phyloP scores from a whole-genome alignment of 2,329 filamentous ascomycete genomes.

The Diaporthe longicolla region DNA sequence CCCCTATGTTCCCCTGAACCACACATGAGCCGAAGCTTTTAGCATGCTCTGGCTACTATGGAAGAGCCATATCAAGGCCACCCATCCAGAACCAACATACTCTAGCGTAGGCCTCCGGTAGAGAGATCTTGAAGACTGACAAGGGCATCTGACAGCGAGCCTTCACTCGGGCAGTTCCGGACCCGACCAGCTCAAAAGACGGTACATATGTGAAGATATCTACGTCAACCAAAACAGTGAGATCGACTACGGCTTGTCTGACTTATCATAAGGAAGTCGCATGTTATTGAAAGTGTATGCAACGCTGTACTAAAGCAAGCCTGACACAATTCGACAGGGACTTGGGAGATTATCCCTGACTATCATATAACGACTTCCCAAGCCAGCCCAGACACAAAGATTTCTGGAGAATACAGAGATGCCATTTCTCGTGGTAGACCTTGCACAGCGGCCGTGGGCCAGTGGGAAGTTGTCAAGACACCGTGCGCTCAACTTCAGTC shows the following conservation, averaged over 20 bases:
- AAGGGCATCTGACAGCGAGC: not conserved
- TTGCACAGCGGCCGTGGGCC: no score
- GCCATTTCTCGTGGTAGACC: not conserved
- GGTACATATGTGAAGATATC: not conserved
- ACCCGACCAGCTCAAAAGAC: not conserved
- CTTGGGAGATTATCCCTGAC: not conserved
- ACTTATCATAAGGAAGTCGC: not conserved
- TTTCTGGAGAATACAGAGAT: not conserved
- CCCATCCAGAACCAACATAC: not conserved
- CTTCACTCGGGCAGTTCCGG: not conserved
- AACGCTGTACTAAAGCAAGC: not conserved
- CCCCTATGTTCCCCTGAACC: no score
- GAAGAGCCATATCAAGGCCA: not conserved
- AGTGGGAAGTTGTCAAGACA: not conserved
- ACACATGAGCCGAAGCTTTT: not conserved
- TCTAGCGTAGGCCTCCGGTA: not conserved
- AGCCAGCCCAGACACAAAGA: not conserved
- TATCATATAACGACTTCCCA: not conserved
- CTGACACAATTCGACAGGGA: not conserved
- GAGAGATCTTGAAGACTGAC: not conserved
- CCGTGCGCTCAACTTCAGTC: not conserved
- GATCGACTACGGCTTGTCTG: not conserved
- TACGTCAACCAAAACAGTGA: no score
- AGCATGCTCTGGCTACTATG: not conserved
- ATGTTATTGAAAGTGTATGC: not conserved